These are phyloP conservation scores for Vickermania ingenoplastis DNA, from an alignment of 208 protist species.

Conservation along the genomic window DNA sequence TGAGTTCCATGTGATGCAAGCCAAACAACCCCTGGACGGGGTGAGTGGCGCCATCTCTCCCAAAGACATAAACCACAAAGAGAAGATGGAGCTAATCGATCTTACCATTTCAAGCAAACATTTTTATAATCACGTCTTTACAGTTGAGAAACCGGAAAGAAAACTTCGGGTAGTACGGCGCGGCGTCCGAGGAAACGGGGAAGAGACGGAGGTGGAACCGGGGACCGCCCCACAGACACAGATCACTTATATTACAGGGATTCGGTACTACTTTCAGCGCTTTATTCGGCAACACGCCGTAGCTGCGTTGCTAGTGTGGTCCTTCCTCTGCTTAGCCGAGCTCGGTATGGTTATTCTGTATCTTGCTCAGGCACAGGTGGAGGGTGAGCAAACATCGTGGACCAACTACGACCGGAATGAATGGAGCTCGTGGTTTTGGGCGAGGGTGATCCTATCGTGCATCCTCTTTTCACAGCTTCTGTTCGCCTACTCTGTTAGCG, in stretches of 20 bases:
- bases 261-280: slow-evolving; percentile 65
- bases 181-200: background rate
- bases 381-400: slow-evolving; percentile 39
- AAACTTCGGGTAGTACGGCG: background rate
- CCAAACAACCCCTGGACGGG: no score
- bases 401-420: slow-evolving; percentile 30
- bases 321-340: slow-evolving; percentile 72
- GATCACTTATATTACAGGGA: slow-evolving; percentile 46
- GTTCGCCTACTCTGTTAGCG: slow-evolving; percentile 74
- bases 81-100: background rate
- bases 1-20: no score
- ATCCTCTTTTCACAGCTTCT: slow-evolving; percentile 68
- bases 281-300: slow-evolving; percentile 65
- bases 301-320: slow-evolving; percentile 60
- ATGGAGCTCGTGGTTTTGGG: slow-evolving; percentile 58
- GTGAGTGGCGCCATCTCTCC: no score
- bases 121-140: background rate
- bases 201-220: background rate
- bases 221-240: background rate
- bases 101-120: background rate
- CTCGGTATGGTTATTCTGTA: slow-evolving; percentile 60
- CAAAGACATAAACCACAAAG: no score
- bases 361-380: slow-evolving; percentile 39
- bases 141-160: background rate
- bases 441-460: slow-evolving; percentile 49